Evolutionary conservation across 1,284 basidiomycete species (phyloP).

Genomic region (Sporisorium reilianum): DNA sequence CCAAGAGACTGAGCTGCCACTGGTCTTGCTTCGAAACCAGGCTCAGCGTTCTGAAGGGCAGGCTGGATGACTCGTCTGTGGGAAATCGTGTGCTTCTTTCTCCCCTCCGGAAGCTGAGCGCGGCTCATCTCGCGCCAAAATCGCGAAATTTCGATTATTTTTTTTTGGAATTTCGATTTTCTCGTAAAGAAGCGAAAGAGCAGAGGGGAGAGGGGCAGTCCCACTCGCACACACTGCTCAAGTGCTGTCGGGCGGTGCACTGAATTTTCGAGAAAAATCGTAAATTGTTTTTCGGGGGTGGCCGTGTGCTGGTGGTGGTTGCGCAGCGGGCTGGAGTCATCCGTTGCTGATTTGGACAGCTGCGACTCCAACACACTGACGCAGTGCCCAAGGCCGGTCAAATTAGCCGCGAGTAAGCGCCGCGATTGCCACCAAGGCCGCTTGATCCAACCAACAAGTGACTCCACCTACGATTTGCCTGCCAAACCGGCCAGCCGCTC

Average conservation of each 20-base stretch:
- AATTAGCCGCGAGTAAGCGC: constrained; percentile 7
- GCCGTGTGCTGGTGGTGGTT: no score
- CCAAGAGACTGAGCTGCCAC: not conserved
- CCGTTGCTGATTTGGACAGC: constrained; percentile 18
- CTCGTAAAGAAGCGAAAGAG: constrained; percentile 3
- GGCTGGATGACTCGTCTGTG: constrained; percentile 9
- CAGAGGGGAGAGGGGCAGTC: not conserved
- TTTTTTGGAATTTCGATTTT: not conserved
- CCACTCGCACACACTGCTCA: not conserved
- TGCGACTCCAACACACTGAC: not conserved
- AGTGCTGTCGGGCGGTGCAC: constrained; percentile 6
- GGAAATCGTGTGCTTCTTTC: not conserved
- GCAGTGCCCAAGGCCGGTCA: constrained; percentile 1
- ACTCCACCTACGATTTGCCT: constrained; percentile 2
- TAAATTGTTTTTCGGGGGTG: constrained; percentile 7
- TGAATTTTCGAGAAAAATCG: constrained; percentile 1
- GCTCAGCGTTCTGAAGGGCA: not conserved
- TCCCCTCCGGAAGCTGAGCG: no score
- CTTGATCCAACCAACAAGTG: constrained; percentile 2
- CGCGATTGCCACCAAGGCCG: constrained; percentile 37
- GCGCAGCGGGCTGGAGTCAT: no score
- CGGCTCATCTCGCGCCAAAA: constrained; percentile 10
- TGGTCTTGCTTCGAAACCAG: no score
- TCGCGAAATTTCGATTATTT: constrained; percentile 30
- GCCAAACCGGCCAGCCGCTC: not conserved